These are phyloP conservation scores for Wickerhamomyces bovis DNA, from an alignment of 805 yeast genomes.

Conservation along the genomic window DNA sequence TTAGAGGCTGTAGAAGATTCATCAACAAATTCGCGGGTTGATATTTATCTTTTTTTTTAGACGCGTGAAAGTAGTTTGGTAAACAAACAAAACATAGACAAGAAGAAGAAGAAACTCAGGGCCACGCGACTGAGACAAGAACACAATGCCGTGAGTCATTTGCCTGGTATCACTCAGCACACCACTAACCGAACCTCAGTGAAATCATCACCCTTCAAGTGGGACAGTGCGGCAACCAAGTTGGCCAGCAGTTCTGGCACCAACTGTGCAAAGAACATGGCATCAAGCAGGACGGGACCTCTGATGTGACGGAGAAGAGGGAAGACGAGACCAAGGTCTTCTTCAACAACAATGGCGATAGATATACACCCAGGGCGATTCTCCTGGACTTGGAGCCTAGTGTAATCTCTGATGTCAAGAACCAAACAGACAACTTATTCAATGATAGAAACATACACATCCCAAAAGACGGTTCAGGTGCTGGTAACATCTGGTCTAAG, in stretches of 20 bases:
- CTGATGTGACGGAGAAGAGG: constrained; percentile 23
- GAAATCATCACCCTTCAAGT: constrained; percentile 68
- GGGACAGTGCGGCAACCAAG: constrained; percentile 97
- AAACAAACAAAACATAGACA: neutral
- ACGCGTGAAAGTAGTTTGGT: neutral
- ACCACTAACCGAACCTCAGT: constrained; percentile 21
- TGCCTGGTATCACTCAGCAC: neutral
- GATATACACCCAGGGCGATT: constrained; percentile 85
- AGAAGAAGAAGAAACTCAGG: too few relatives aligned
- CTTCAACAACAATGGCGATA: constrained; percentile 68
- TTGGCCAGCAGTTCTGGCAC: constrained; percentile 89
- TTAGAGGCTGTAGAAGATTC: neutral
- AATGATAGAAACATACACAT: constrained; percentile 79
- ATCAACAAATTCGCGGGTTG: neutral
- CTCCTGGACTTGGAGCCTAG: constrained; percentile 88
- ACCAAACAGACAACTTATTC: constrained; percentile 54
- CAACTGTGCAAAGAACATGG: constrained; percentile 87
- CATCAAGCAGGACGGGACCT: constrained; percentile 38
- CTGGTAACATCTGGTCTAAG: constrained; percentile 93
- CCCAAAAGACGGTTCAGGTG: constrained; percentile 82
- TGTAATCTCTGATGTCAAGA: constrained; percentile 62
- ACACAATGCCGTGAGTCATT: constrained; percentile 6
- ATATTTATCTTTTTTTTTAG: neutral
- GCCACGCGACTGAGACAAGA: neutral
- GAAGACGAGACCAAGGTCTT: constrained; percentile 80